These are phyloP conservation scores for Verbena officinalis DNA, from an alignment of 257 asterid genomes.

Conservation along the genomic window DNA sequence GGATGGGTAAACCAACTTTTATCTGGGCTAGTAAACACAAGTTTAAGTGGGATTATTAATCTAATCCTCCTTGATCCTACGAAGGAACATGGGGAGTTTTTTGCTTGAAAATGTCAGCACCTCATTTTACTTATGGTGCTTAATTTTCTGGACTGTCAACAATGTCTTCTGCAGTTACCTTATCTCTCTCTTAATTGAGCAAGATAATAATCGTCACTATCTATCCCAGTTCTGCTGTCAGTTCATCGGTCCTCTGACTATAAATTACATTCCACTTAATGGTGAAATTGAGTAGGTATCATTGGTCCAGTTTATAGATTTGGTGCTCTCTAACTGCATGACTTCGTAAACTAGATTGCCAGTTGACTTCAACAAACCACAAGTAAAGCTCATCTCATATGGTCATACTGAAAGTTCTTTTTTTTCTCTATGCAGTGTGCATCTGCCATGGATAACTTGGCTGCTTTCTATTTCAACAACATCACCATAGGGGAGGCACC, in stretches of 20 bases:
- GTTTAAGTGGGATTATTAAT: no score
- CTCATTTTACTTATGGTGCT: no score
- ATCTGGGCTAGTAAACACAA: no score
- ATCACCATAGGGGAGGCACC: conserved; percentile 80
- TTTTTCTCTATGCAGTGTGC: conserved; percentile 67
- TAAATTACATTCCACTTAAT: conserved; percentile 11
- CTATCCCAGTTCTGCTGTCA: conserved; percentile 1
- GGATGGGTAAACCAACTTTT: no score
- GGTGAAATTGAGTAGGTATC: conserved; percentile 5
- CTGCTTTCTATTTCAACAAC: conserved; percentile 81
- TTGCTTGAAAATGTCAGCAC: no score
- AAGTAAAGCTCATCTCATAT: conserved; percentile 14
- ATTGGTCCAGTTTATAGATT: conserved; percentile 11
- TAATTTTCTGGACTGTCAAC: no score
- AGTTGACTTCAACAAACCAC: conserved; percentile 9
- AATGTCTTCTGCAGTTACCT: neutral
- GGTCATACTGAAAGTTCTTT: conserved; percentile 20
- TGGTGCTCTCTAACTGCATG: conserved; percentile 13
- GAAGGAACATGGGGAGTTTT: no score
- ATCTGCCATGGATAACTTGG: conserved; percentile 86
- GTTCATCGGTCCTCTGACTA: conserved; percentile 1
- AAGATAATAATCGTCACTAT: neutral
- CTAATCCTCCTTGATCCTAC: no score
- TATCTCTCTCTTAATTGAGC: neutral
- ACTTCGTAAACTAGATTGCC: conserved; percentile 1